phyloP scores from a whole-genome alignment of 2,329 filamentous ascomycete species.

The Lachnellula suecica region DNA sequence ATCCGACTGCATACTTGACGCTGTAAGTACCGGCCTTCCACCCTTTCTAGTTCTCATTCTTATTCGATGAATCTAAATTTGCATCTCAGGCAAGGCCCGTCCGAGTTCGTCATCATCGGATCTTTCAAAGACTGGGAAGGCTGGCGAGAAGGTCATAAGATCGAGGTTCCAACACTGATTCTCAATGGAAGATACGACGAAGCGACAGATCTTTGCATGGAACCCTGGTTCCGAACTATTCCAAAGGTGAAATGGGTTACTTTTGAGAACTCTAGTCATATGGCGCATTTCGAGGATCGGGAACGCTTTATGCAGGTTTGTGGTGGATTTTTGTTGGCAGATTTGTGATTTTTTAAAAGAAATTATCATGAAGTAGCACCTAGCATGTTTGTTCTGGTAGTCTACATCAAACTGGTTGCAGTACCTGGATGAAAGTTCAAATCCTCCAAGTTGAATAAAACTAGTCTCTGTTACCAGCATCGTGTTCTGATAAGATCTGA shows the following conservation, averaged over 20 bases:
- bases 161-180: not conserved
- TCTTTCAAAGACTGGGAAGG: not conserved
- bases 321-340: not conserved
- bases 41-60: too few species aligned
- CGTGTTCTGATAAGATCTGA: too few species aligned
- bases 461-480: too few species aligned
- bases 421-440: too few species aligned
- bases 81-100: not conserved
- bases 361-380: too few species aligned
- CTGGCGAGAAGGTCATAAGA: not conserved
- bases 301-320: not conserved
- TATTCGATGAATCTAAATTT: too few species aligned
- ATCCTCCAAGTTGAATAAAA: too few species aligned
- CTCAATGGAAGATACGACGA: not conserved
- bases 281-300: not conserved
- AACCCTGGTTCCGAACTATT: not conserved
- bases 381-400: too few species aligned
- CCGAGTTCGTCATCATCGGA: not conserved
- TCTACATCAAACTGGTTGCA: too few species aligned
- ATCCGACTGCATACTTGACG: too few species aligned
- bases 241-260: not conserved
- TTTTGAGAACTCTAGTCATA: not conserved
- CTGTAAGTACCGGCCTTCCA: too few species aligned
- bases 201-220: not conserved
- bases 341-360: too few species aligned